phyloP scores from a whole-genome alignment of 768 basidiomycete genomes.

The Cystobasidium tubakii region DNA sequence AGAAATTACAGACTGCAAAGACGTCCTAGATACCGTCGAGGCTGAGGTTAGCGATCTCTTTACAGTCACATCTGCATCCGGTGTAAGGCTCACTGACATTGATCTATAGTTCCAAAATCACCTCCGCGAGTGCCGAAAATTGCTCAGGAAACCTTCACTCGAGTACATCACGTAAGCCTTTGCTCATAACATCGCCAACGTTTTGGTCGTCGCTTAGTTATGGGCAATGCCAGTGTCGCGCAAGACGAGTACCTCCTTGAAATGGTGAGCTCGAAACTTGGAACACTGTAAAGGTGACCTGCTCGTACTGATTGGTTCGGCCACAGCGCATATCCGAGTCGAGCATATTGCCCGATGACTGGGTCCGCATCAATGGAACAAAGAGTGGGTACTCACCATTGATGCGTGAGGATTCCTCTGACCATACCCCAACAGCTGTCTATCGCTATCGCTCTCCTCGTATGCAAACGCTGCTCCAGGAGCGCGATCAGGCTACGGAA shows the following conservation, averaged over 20 bases:
- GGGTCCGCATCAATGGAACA: constrained; percentile 66
- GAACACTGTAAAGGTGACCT: constrained; percentile 47
- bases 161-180: constrained; percentile 56
- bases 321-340: constrained; percentile 22
- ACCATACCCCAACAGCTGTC: constrained; percentile 44
- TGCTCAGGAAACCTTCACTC: constrained; percentile 66
- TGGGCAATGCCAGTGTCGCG: constrained; percentile 53
- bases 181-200: neutral
- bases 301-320: neutral
- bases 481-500: constrained; percentile 70
- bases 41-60: constrained; percentile 59
- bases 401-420: neutral
- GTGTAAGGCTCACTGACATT: neutral
- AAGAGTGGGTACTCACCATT: constrained; percentile 49
- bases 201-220: no score
- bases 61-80: neutral
- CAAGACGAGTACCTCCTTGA: constrained; percentile 81
- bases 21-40: constrained; percentile 64
- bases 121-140: constrained; percentile 60
- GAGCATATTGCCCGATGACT: constrained; percentile 53
- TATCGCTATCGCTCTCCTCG: constrained; percentile 72
- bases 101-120: constrained; percentile 57
- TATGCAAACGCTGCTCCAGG: constrained; percentile 59
- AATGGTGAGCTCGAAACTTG: constrained; percentile 57
- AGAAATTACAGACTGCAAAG: constrained; percentile 64